These are phyloP conservation scores for Macrolepiota albuminosa DNA, from an alignment of 768 basidiomycete species.

Conservation along the genomic window DNA sequence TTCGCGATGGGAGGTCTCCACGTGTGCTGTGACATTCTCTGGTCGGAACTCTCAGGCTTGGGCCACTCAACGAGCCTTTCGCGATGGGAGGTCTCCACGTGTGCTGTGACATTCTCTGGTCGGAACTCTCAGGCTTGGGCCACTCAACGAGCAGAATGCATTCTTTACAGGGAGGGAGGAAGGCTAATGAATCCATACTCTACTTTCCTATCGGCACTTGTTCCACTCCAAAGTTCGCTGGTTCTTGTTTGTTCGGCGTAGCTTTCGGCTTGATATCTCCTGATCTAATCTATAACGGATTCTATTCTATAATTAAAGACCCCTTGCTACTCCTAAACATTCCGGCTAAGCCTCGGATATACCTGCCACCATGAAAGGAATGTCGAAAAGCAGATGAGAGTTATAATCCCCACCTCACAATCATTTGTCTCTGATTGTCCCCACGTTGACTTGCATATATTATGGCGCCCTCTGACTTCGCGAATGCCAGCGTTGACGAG, in stretches of 20 bases:
- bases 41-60: background rate
- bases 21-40: background rate
- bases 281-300: background rate
- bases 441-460: background rate
- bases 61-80: background rate
- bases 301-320: background rate
- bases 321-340: background rate
- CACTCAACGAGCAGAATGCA: background rate
- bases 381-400: background rate
- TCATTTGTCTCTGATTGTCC: background rate
- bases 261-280: background rate
- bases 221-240: background rate
- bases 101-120: background rate
- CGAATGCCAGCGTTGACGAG: constrained; percentile 54
- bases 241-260: background rate
- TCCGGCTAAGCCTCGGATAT: constrained; percentile 2
- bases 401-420: background rate
- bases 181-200: background rate
- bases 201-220: background rate
- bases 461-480: constrained; percentile 71
- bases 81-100: background rate
- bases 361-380: background rate
- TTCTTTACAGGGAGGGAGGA: background rate
- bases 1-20: background rate
- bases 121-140: background rate